phyloP scores from a whole-genome alignment of 352 stramenopile genomes.

The Globisporangium okanoganense region DNA sequence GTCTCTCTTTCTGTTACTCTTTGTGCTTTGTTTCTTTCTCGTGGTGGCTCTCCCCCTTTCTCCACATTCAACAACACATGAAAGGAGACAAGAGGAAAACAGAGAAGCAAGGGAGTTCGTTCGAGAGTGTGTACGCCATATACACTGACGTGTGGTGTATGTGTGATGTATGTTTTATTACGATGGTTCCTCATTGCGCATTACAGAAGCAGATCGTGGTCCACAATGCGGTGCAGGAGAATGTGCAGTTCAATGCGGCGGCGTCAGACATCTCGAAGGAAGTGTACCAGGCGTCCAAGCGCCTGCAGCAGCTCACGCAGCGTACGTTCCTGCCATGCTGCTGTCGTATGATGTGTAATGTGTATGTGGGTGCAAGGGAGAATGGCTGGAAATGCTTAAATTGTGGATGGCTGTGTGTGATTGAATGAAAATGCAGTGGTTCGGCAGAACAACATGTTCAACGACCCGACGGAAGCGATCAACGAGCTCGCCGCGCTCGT shows the following conservation, averaged over 20 bases:
- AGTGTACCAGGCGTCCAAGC: slow-evolving; percentile 74
- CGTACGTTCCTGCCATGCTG: slow-evolving; percentile 28
- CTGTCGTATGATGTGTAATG: neutral
- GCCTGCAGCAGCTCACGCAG: slow-evolving; percentile 76
- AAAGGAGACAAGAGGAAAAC: neutral
- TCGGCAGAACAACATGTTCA: slow-evolving; percentile 88
- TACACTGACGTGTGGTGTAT: neutral
- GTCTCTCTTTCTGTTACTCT: neutral
- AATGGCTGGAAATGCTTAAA: neutral
- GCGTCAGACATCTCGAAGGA: slow-evolving; percentile 82
- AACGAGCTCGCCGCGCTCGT: slow-evolving; percentile 78
- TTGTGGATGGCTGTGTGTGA: neutral
- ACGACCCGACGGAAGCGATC: slow-evolving; percentile 79
- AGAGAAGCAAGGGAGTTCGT: too few relatives aligned
- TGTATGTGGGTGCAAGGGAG: neutral
- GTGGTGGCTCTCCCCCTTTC: neutral
- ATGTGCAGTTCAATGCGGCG: slow-evolving; percentile 75
- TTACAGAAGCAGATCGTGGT: slow-evolving; percentile 28
- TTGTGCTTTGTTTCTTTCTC: neutral
- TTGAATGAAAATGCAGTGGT: slow-evolving; percentile 43
- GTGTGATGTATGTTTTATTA: neutral
- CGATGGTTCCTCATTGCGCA: neutral
- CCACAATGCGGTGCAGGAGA: slow-evolving; percentile 57
- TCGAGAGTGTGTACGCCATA: neutral
- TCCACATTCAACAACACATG: too few relatives aligned